Base-by-base conservation (phyloP, 1,139 yeast genomes). In the Sugiyamaella pinicola region DNA sequence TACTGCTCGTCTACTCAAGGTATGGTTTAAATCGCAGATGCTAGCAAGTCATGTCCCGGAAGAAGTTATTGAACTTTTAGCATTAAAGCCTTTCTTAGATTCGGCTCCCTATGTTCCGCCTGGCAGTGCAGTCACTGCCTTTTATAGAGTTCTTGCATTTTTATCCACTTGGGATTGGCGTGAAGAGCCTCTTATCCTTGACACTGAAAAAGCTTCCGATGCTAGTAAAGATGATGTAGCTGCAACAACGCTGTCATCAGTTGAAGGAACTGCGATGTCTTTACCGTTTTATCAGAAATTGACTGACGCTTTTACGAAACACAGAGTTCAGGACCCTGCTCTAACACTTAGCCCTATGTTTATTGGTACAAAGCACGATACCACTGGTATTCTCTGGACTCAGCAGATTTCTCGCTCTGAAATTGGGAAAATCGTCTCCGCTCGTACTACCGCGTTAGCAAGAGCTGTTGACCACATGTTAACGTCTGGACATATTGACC, bases 141-240 rank as follows among this genome's bases (percentile, higher is more conserved):
- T 93, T 65, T 74, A 87, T 56, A 84, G 95, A 56, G 79, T 85
- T 18, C 69, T 95, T 42, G 77, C 80, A 49, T 87, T 85, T 64
- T 70, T 93, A 43, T 79, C 96, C 13, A 72, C 73, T 40, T 95
- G 99, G 99, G 91, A 93, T 68, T 93, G 99, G 99, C 84, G 82
- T 63, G 95, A 87, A 59, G 90, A 85, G 47, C 86, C 96, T 1
- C 72, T 93, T 58, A 79, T 91, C 53, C 73, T 93, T 59, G 96
- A 91, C 64, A 74, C 88, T 15, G 83, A 82, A 54, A 76, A 76
- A 52, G 77, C 77, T 24, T 77, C 76, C 33, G 72, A 70, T 40
- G 69, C 69, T 0, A 74, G 71, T 7, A 73, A 69, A 31, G 72
- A 69, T 29, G 71, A 75, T 49, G 65, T 73, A 26, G 74, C 39